A percentile compares a stretch with the other conserved stretches of the same genome.
Evolutionary conservation across 2,329 filamentous ascomycete species (phyloP).

Genomic region (Xylariaceae sp.): DNA sequence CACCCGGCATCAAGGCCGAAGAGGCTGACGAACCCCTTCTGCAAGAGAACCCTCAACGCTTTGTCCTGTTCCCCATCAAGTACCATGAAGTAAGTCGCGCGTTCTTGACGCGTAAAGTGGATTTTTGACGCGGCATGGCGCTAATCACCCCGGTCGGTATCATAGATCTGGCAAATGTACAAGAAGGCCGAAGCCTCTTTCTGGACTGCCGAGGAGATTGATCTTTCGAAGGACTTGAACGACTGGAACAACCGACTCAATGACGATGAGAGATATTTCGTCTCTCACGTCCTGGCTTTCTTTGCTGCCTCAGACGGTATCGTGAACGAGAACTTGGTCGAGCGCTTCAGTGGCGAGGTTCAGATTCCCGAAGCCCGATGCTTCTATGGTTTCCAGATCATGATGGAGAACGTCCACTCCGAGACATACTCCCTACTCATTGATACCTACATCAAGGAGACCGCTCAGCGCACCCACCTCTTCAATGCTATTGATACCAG

Average conservation of each 20-base stretch:
- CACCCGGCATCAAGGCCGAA: conserved; percentile 54
- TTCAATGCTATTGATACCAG: conserved; percentile 99
- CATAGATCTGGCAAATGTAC: conserved; percentile 99
- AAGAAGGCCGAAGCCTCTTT: conserved; percentile 99
- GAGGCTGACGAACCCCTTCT: conserved; percentile 86
- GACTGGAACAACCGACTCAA: conserved; percentile 99
- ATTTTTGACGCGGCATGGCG: conserved; percentile 23
- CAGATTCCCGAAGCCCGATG: conserved; percentile 97
- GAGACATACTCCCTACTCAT: conserved; percentile 99
- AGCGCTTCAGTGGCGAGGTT: conserved; percentile 95
- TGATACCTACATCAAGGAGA: conserved; percentile 98
- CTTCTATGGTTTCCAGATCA: conserved; percentile 99
- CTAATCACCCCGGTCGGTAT: conserved; percentile 34
- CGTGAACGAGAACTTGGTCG: conserved; percentile 98
- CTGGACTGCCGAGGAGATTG: conserved; percentile 99
- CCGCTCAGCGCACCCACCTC: conserved; percentile 84
- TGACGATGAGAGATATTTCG: conserved; percentile 95
- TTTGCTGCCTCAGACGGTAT: conserved; percentile 98
- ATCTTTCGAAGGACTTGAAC: conserved; percentile 96
- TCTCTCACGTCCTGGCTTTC: conserved; percentile 97
- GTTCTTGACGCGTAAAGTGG: conserved; percentile 64
- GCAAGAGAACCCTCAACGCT: conserved; percentile 91
- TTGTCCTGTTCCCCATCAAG: conserved; percentile 98
- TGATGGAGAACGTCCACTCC: conserved; percentile 99
- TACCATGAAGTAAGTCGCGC: conserved; percentile 86